A percentile compares a stretch with the other conserved stretches of the same genome.
These are phyloP conservation scores for Adansonia madagascariensis DNA, from an alignment of 441 rosid genomes.

Conservation along the genomic window DNA sequence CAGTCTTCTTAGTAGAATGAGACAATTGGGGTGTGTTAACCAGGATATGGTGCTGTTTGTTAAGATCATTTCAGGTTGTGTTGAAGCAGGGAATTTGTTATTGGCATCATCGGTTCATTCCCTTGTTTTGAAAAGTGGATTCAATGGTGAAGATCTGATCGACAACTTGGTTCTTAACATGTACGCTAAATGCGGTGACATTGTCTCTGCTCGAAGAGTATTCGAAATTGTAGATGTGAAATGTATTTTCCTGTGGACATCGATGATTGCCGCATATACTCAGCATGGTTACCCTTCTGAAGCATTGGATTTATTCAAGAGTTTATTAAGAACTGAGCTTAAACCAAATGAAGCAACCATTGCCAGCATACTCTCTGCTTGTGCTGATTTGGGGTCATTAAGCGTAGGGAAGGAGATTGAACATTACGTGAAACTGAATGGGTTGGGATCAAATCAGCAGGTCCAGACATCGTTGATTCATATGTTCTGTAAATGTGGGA, in stretches of 20 bases:
- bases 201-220: slow-evolving; percentile 26
- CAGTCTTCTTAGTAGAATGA: slow-evolving; percentile 33
- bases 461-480: slow-evolving; percentile 49
- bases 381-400: slow-evolving; percentile 55
- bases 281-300: slow-evolving; percentile 40
- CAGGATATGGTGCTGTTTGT: slow-evolving; percentile 34
- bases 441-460: slow-evolving; percentile 34
- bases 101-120: slow-evolving; percentile 35
- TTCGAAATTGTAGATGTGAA: slow-evolving; percentile 27
- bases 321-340: slow-evolving; percentile 44
- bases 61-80: slow-evolving; percentile 34
- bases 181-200: slow-evolving; percentile 32
- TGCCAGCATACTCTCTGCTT: slow-evolving; percentile 54
- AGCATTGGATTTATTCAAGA: slow-evolving; percentile 49
- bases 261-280: slow-evolving; percentile 55
- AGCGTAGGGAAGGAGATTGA: slow-evolving; percentile 57
- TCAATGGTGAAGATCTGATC: background rate
- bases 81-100: slow-evolving; percentile 26
- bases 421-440: slow-evolving; percentile 40
- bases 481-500: slow-evolving; percentile 63
- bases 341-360: slow-evolving; percentile 54
- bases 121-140: slow-evolving; percentile 27
- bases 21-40: slow-evolving; percentile 18
- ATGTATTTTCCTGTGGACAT: slow-evolving; percentile 44
- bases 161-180: slow-evolving; percentile 30